These are phyloP conservation scores for Pseudocercospora vitis DNA, from an alignment of 2,329 filamentous ascomycete genomes.

Conservation along the genomic window DNA sequence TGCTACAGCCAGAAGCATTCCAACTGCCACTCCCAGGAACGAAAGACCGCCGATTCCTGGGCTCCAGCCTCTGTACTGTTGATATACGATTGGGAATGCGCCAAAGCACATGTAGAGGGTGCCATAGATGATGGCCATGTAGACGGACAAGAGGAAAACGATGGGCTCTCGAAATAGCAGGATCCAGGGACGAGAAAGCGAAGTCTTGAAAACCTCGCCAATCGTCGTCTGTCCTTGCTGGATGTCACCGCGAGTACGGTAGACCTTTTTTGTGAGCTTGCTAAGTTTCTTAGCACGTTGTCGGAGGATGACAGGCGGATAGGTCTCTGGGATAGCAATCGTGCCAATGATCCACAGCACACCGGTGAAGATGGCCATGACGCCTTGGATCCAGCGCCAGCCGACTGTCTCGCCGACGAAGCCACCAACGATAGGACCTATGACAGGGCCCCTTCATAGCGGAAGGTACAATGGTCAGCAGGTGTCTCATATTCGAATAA, in stretches of 20 bases:
- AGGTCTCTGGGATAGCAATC: conserved; percentile 60
- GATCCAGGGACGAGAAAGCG: conserved; percentile 65
- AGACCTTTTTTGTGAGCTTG: conserved; percentile 55
- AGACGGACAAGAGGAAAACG: conserved; percentile 49
- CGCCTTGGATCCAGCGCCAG: conserved; percentile 68
- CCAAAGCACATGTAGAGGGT: conserved; percentile 51
- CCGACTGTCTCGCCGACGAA: conserved; percentile 63
- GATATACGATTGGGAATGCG: conserved; percentile 60
- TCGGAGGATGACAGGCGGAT: conserved; percentile 58
- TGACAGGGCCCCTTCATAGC: conserved; percentile 50
- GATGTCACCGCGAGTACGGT: conserved; percentile 50
- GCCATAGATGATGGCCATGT: conserved; percentile 50
- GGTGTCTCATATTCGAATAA: too few species aligned
- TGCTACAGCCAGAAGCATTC: conserved; percentile 60
- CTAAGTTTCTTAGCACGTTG: conserved; percentile 54
- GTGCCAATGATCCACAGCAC: conserved; percentile 57
- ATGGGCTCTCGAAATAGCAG: conserved; percentile 56
- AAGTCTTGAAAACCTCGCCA: conserved; percentile 51
- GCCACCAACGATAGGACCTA: conserved; percentile 64
- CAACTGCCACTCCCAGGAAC: conserved; percentile 68
- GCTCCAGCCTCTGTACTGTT: conserved; percentile 59
- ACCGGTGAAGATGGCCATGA: conserved; percentile 64
- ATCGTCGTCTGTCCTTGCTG: conserved; percentile 41
- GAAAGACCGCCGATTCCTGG: conserved; percentile 61
- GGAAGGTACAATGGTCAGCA: too few species aligned